Conservation (phyloP, 78 protist genomes). For the Speleostelium caveatum region DNA sequence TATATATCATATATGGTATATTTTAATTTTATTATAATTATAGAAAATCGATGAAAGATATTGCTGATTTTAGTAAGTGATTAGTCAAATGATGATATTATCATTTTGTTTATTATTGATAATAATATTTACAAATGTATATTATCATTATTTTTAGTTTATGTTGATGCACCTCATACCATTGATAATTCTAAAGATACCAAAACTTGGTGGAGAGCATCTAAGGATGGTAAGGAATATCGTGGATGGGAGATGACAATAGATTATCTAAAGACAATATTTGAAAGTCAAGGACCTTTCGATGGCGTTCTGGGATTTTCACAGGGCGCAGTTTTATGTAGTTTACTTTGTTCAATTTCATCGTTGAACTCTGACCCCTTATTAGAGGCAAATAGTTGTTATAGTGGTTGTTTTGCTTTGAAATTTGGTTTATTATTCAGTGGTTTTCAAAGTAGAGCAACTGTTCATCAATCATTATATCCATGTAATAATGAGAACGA, state of each 20-base stretch:
- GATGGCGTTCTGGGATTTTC: slow-evolving; percentile 77
- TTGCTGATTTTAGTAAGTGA: slow-evolving; percentile 62
- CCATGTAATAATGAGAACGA: neutral
- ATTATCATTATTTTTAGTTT: neutral
- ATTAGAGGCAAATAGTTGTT: neutral
- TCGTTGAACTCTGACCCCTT: slow-evolving; percentile 42
- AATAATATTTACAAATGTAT: neutral
- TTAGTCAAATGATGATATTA: neutral
- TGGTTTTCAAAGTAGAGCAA: slow-evolving; percentile 75
- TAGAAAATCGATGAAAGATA: slow-evolving; percentile 68
- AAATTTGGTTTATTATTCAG: slow-evolving; percentile 67
- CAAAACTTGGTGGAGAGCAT: slow-evolving; percentile 74
- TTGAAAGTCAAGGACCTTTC: slow-evolving; percentile 71
- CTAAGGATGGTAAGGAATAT: slow-evolving; percentile 74
- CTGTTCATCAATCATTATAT: slow-evolving; percentile 58
- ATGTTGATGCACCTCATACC: slow-evolving; percentile 72
- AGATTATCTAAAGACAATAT: slow-evolving; percentile 30
- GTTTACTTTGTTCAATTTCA: slow-evolving; percentile 55
- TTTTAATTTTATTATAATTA: neutral
- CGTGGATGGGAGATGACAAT: slow-evolving; percentile 65
- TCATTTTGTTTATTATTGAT: neutral
- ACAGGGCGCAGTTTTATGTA: slow-evolving; percentile 65
- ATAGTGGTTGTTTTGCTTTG: slow-evolving; percentile 11
- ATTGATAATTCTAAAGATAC: slow-evolving; percentile 63
- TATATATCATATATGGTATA: too few species aligned